A percentile compares a stretch with the other conserved stretches of the same genome.
These are phyloP conservation scores for Ministeria vibrans DNA, from an alignment of 78 protist genomes.

Conservation along the genomic window DNA sequence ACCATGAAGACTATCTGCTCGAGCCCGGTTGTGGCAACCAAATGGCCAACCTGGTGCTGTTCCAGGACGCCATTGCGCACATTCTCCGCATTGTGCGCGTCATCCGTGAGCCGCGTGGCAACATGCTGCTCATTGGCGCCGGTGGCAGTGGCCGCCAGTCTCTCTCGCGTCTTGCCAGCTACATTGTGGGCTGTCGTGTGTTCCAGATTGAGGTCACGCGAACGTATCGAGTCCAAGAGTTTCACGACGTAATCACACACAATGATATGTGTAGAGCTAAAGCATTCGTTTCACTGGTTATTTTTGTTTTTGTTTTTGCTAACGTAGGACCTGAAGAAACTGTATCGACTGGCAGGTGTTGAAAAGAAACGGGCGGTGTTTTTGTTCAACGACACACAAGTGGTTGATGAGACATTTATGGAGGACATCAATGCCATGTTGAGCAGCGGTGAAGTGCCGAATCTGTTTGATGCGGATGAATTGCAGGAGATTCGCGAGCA, in stretches of 20 bases:
- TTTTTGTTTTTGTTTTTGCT: too few species aligned
- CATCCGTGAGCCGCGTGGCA: slow-evolving; percentile 72
- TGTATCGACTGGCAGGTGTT: slow-evolving; percentile 27
- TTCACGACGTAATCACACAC: too few species aligned
- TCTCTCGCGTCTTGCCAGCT: slow-evolving; percentile 80
- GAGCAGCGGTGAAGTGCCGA: slow-evolving; percentile 70
- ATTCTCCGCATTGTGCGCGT: slow-evolving; percentile 72
- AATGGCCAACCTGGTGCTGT: slow-evolving; percentile 71
- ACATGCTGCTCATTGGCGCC: slow-evolving; percentile 89
- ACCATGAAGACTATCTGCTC: slow-evolving; percentile 57
- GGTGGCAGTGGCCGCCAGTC: slow-evolving; percentile 88
- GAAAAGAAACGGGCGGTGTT: slow-evolving; percentile 36
- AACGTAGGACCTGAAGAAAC: slow-evolving; percentile 45
- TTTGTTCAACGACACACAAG: slow-evolving; percentile 65
- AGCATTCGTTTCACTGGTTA: too few species aligned
- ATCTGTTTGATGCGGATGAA: slow-evolving; percentile 60
- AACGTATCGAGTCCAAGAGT: slow-evolving; percentile 42
- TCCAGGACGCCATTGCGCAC: slow-evolving; percentile 74
- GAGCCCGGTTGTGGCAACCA: slow-evolving; percentile 33
- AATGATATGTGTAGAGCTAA: too few species aligned
- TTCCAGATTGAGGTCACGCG: slow-evolving; percentile 58
- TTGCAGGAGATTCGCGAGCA: slow-evolving; percentile 21
- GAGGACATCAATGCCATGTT: slow-evolving; percentile 85
- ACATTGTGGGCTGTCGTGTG: slow-evolving; percentile 44
- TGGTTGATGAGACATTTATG: slow-evolving; percentile 61